Evolutionary conservation across 2,329 filamentous ascomycete genomes (phyloP), one percentile per base, ranked within the genome.

Genomic region (Cryphonectria nitschkei): DNA sequence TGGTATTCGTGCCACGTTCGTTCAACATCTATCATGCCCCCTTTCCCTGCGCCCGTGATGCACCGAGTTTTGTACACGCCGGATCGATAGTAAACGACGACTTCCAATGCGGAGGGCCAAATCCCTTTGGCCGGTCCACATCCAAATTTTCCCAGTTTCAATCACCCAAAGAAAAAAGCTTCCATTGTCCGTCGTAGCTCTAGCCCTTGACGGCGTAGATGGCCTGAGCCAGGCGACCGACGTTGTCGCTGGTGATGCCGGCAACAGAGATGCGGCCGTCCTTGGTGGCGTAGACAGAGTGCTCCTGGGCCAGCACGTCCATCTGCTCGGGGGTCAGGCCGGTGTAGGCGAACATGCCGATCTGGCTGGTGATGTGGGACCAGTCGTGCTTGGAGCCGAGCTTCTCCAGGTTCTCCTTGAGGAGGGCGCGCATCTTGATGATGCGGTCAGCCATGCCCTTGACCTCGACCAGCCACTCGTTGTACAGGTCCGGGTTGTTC

Each of bases 321-420:
- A 98, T 98, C 86, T 98, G 93, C 84, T 95, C 91, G 69, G 95
- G 86, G 77, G 87, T 95, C 78, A 99, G 86, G 73, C 96, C 96
- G 67, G 96, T 99, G 88, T 97, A 99, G 77, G 96, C 95, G 80
- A 99, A 99, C 96, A 99, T 99, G 85, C 96, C 96, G 79, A 99
- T 99, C 89, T 97, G 94, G 84, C 88, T 95, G 76, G 96, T 98
- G 84, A 99, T 99, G 88, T 99, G 96, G 82, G 92, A 93, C 96
- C 96, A 99, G 87, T 98, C 93, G 84, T 97, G 94, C 88, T 94
- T 94, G 87, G 93, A 96, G 80, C 95, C 95, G 74, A 98, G 90
- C 83, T 93, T 91, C 89, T 98, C 93, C 69, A 99, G 90, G 86
- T 98, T 97, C 78, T 94, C 89, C 89, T 96, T 97, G 80, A 99